Evolutionary conservation across 2,329 filamentous ascomycete genomes (phyloP).

Genomic region (Dothistroma septosporum): DNA sequence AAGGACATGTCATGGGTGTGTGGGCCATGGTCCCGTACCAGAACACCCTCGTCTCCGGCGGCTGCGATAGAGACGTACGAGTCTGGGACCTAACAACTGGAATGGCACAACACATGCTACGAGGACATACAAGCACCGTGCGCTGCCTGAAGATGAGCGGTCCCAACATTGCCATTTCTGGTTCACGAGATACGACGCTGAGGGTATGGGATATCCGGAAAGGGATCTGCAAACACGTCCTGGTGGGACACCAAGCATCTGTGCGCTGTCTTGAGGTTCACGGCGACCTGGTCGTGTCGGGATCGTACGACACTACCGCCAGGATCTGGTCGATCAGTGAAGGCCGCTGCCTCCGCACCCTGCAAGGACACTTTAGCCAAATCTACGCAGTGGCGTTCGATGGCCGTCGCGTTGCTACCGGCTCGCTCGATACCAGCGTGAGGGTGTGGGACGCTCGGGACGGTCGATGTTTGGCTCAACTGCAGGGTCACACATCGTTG

Average conservation of each 20-base stretch:
- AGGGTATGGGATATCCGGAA: conserved; percentile 91
- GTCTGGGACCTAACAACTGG: conserved; percentile 95
- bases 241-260: conserved; percentile 92
- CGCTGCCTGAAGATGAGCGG: conserved; percentile 98
- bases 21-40: conserved; percentile 99
- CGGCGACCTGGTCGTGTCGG: conserved; percentile 94
- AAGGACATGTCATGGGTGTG: conserved; percentile 97
- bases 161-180: conserved; percentile 87
- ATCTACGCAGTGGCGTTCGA: conserved; percentile 99
- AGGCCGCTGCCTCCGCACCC: conserved; percentile 82
- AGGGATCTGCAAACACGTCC: conserved; percentile 82
- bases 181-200: conserved; percentile 89
- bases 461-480: conserved; percentile 74
- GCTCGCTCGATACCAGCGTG: conserved; percentile 93
- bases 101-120: conserved; percentile 72
- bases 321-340: conserved; percentile 98
- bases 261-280: conserved; percentile 94
- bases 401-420: conserved; percentile 86
- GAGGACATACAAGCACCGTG: conserved; percentile 94
- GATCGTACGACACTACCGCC: conserved; percentile 95
- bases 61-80: conserved; percentile 91
- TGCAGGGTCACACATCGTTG: conserved; percentile 94
- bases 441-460: conserved; percentile 74
- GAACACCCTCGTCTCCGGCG: conserved; percentile 89
- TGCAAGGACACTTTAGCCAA: conserved; percentile 94